Evolutionary conservation across 495 filamentous ascomycete species (phyloP), one percentile per base, ranked within the genome.

Genomic region (Pyronema omphalodes): DNA sequence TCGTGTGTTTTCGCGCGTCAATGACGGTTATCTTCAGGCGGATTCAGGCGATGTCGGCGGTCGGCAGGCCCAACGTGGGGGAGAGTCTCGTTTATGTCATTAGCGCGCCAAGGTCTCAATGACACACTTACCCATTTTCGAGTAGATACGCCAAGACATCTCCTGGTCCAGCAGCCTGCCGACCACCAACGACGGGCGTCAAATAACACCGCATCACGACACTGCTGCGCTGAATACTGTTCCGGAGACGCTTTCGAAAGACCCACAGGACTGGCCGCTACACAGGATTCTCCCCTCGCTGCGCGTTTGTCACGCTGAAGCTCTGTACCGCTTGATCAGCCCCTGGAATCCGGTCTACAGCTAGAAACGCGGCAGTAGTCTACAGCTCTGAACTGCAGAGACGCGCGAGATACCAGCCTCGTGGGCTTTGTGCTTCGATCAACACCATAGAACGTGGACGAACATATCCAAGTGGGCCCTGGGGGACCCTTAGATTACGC

Each of bases 61-160:
- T 12, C 9, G 8, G 47, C 47, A 7, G 47, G 23, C 23, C 23
- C 23, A 29, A 29, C 23, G 23, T 29, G 23, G 18, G 29, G 8
- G 8, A 11, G 47, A 47, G 44, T 47, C 29, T 50, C 47, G 47
- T 34, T 50, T 50, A 50, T 50, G 47, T 50, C 47, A 50, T 7
- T 41, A 17, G 39, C 11, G 18, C 44, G 44, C 44, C 44, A 47
- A 47, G 44, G 2, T 29, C 23, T 29, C 23, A 29, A 29, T 29
- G 23, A 29, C 23, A 29, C 23, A 29, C 23, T 29, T 29, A 29
- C 23, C 23, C 23, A 29, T 29, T 29, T 29, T 5, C 5, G 23
- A 5, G 5, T 5, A 29, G 23, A 2, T 5, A 29, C 23, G 23
- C 23, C 23, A 29, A 29, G 23, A 29, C 23, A 29, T 29, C 23